These are phyloP conservation scores for Fusarium coicis DNA, from an alignment of 2,329 filamentous ascomycete genomes.

Conservation along the genomic window DNA sequence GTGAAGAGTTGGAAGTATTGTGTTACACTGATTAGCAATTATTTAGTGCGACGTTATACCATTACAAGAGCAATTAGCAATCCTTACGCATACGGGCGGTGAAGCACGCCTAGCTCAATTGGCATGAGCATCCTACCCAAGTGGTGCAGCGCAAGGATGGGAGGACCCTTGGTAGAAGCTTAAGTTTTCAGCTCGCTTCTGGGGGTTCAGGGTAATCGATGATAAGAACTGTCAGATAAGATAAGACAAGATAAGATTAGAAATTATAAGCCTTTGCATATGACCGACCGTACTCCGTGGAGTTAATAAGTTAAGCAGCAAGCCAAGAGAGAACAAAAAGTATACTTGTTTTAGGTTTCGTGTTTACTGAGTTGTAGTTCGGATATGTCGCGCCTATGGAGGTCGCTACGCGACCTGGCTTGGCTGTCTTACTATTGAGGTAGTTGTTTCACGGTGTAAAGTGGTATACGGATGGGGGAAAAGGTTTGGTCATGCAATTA, in stretches of 20 bases:
- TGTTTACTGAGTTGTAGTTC: no score
- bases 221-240: background rate
- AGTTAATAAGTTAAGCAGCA: background rate
- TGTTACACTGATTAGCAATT: background rate
- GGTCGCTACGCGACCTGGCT: no score
- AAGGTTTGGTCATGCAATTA: accelerated
- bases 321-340: background rate
- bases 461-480: no score
- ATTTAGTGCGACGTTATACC: background rate
- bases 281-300: no score
- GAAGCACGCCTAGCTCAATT: background rate
- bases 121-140: background rate
- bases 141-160: no score
- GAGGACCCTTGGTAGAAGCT: background rate
- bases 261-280: background rate
- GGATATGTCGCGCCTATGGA: background rate
- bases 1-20: background rate
- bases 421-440: background rate
- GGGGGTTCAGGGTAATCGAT: background rate
- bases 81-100: background rate
- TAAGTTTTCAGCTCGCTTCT: background rate
- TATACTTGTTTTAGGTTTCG: no score
- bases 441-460: background rate
- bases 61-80: background rate
- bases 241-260: background rate